Conservation (phyloP, 2,329 filamentous ascomycete species). For the Penicillium frequentans region DNA sequence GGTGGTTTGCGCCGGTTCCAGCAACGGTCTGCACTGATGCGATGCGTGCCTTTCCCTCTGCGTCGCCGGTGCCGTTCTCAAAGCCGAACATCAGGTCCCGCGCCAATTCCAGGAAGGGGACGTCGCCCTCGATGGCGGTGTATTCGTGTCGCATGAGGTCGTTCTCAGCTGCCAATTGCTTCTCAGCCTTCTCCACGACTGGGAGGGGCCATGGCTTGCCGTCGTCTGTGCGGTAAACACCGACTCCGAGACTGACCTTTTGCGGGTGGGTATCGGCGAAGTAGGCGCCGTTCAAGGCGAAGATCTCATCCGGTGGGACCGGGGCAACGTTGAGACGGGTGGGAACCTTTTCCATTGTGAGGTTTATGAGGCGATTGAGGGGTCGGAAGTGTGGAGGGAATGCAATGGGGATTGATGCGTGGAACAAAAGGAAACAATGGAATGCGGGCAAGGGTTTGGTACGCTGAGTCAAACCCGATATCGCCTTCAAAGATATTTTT, state of each 20-base stretch:
- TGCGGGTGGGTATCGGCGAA: constrained; percentile 67
- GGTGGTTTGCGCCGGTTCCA: constrained; percentile 89
- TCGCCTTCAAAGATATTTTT: constrained; percentile 23
- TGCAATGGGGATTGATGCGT: neutral
- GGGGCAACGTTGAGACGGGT: constrained; percentile 62
- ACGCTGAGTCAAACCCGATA: constrained; percentile 32
- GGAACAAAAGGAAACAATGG: neutral
- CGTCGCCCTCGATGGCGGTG: constrained; percentile 85
- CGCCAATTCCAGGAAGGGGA: constrained; percentile 79
- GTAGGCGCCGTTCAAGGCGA: constrained; percentile 83
- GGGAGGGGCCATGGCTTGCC: constrained; percentile 96
- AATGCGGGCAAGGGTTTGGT: neutral
- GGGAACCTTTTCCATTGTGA: constrained; percentile 30
- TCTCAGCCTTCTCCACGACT: constrained; percentile 81
- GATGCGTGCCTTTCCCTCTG: constrained; percentile 45
- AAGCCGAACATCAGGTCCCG: constrained; percentile 75
- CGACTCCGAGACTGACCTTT: constrained; percentile 89
- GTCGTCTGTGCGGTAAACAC: constrained; percentile 86
- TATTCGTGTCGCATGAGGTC: constrained; percentile 95
- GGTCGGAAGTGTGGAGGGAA: neutral
- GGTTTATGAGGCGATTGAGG: neutral
- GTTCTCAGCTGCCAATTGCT: constrained; percentile 73
- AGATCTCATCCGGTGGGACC: constrained; percentile 87
- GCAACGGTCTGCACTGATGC: constrained; percentile 90
- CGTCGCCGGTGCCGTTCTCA: constrained; percentile 54